Evolutionary conservation across 768 basidiomycete species (phyloP).

Genomic region (Leucocoprinus leucothites): DNA sequence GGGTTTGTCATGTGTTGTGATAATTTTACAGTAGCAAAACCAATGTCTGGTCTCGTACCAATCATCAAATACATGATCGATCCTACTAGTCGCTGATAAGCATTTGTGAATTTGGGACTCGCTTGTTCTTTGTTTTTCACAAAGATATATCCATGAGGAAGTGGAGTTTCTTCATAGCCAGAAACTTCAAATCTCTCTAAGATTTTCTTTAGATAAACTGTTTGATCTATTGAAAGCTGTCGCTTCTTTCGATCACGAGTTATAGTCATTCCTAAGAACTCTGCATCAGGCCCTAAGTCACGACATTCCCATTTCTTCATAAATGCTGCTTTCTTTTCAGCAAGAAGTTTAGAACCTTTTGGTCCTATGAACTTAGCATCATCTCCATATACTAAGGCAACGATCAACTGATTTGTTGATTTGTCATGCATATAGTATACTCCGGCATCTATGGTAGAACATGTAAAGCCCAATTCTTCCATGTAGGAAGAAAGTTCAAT

Average conservation of each 20-base stretch:
- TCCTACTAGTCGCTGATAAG: slow-evolving; percentile 14
- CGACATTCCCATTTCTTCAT: slow-evolving; percentile 22
- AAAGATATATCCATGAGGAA: slow-evolving; percentile 13
- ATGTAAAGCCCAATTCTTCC: slow-evolving; percentile 6
- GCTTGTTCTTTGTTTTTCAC: neutral
- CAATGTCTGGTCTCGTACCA: slow-evolving; percentile 16
- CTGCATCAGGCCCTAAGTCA: slow-evolving; percentile 13
- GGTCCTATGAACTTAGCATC: neutral
- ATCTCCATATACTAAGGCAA: neutral
- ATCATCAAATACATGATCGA: slow-evolving; percentile 18
- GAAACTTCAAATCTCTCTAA: too few relatives aligned
- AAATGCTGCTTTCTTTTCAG: slow-evolving; percentile 15
- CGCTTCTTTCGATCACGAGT: neutral
- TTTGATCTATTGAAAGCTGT: slow-evolving; percentile 15
- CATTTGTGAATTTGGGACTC: neutral
- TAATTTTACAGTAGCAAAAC: slow-evolving; percentile 14
- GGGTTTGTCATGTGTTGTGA: slow-evolving; percentile 15
- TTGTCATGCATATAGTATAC: too few relatives aligned
- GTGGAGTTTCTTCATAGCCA: slow-evolving; percentile 5
- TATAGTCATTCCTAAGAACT: too few relatives aligned
- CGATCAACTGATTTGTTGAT: neutral
- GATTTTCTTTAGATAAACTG: slow-evolving; percentile 13
- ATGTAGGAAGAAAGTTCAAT: slow-evolving; percentile 10
- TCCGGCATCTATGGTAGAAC: neutral
- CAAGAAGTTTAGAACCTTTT: neutral